phyloP scores from a whole-genome alignment of 805 yeast genomes.

The Hanseniaspora clermontiae region DNA sequence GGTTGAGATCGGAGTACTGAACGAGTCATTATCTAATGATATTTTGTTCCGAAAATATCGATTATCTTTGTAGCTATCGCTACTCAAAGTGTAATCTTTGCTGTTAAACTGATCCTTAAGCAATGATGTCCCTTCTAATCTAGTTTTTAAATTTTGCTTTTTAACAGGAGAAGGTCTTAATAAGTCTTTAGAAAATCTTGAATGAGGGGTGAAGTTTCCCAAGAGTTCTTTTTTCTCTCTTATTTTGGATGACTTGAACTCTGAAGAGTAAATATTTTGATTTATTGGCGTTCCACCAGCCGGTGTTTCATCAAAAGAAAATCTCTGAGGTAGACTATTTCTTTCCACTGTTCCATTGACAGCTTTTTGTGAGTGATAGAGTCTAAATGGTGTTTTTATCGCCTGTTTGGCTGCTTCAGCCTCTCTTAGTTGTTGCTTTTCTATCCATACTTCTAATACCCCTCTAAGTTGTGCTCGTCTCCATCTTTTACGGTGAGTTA shows the following conservation, averaged over 20 bases:
- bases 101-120: neutral
- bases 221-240: neutral
- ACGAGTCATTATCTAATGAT: neutral
- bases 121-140: neutral
- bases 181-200: neutral
- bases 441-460: neutral
- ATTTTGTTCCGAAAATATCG: neutral
- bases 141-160: neutral
- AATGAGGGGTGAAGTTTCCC: neutral
- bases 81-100: neutral
- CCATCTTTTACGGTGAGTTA: conserved; percentile 8
- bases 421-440: neutral
- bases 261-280: neutral
- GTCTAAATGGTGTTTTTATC: neutral
- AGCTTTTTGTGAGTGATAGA: neutral
- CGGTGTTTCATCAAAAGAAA: neutral
- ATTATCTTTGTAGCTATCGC: neutral
- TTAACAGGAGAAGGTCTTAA: neutral
- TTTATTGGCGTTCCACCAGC: neutral
- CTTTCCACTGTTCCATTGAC: neutral
- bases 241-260: neutral
- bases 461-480: conserved; percentile 8
- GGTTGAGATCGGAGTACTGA: neutral
- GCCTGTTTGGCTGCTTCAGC: too few relatives aligned
- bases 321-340: neutral